Base-by-base conservation (phyloP, 2,329 filamentous ascomycete genomes). In the Cladophialophora chaetospira region DNA sequence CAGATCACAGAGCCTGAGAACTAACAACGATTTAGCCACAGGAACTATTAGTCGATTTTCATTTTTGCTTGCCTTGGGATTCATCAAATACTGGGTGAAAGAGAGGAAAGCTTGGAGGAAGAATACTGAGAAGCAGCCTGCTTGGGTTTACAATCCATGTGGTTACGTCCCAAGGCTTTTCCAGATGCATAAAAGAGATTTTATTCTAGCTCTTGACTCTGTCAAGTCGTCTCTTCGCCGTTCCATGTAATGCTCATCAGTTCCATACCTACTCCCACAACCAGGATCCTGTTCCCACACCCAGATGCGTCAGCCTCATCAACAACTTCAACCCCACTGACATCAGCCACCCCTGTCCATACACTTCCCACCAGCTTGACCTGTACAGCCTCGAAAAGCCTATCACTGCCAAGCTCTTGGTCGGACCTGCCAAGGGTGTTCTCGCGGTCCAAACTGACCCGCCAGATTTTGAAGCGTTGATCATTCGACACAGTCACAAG, bases 381-480 rank as follows among this genome's bases (percentile, higher is more conserved):
- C 29, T 60, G 53, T 10, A 66, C 35, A 6, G 23, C 44, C 11
- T 59, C 40, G 1, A 57, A 49, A 9, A 58, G 28, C 33, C 19
- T 23, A 40, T 57, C 35, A 21, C 28, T 43, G n/a, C 44, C 49
- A 10, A 5, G 9, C 17, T 17, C 26, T 15, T n/a, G n/a, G 6
- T 17, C 10, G 11, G 23, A 26, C n/a, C 13, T n/a, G 23, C 15
- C 21, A 13, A 19, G 8, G 28, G 33, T 25, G 40, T 61, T 55
- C n/a, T 55, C 50, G 9, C 59, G 40, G 54, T 72, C 66, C 33
- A 76, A 61, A 3, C 59, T 57, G 5, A 76, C 63, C 8, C 62
- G 65, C 76, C 76, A 79, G 11, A 75, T 54, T 57, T 77, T 77
- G 54, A 78, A 61, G n/a, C 71, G 70, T 54, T 79, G 76, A 48